Evolutionary conservation across 441 rosid species (phyloP).

Genomic region (Adansonia madagascariensis): DNA sequence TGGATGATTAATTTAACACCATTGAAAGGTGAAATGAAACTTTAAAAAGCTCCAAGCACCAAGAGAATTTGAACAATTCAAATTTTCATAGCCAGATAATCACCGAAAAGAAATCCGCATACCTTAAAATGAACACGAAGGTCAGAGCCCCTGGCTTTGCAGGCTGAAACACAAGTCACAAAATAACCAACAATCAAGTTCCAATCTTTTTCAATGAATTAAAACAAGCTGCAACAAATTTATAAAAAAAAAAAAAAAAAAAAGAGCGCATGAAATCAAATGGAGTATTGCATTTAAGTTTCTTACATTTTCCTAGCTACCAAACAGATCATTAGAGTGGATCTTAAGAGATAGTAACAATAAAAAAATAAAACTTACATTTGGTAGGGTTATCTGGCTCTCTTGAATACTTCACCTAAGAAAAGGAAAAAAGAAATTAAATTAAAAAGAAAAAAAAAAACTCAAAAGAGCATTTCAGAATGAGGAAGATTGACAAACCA

Average conservation of each 20-base stretch:
- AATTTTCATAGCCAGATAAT: neutral
- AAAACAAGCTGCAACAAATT: neutral
- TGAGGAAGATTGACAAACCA: conserved; percentile 36
- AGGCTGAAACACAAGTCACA: conserved; percentile 42
- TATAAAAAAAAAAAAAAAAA: too few species aligned
- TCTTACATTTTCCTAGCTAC: neutral
- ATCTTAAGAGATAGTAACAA: neutral
- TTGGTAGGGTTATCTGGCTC: conserved; percentile 72
- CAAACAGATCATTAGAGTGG: neutral
- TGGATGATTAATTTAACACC: neutral
- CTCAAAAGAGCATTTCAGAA: neutral
- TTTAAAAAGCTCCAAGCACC: neutral
- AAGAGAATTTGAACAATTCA: neutral
- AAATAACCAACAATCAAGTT: neutral
- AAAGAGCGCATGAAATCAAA: neutral
- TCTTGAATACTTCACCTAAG: conserved; percentile 73
- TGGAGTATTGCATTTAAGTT: neutral
- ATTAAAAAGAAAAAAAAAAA: neutral
- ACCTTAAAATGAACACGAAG: conserved; percentile 81
- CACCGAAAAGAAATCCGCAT: neutral
- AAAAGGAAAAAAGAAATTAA: neutral
- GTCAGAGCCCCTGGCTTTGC: conserved; percentile 79
- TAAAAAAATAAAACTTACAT: conserved; percentile 42
- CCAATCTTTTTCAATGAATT: neutral
- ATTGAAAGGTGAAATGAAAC: neutral